These are phyloP conservation scores for Saprolegnia parasitica DNA, from an alignment of 352 stramenopile species.

Conservation along the genomic window DNA sequence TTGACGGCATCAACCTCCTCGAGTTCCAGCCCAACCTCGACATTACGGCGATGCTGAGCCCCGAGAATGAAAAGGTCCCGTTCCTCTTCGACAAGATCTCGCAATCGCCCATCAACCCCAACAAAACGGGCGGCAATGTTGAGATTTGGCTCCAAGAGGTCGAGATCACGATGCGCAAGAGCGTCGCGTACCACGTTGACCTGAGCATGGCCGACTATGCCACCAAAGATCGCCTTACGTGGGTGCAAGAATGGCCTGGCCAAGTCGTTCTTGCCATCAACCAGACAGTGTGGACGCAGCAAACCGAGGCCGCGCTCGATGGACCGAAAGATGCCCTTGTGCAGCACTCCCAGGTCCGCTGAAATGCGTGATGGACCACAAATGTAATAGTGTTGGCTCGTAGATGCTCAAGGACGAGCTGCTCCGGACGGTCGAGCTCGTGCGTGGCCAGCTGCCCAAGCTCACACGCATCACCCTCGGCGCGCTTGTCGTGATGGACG, in stretches of 20 bases:
- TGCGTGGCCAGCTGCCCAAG: constrained; percentile 91
- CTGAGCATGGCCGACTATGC: constrained; percentile 81
- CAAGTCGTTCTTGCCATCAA: constrained; percentile 91
- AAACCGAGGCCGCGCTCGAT: constrained; percentile 69
- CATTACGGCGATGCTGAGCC: constrained; percentile 88
- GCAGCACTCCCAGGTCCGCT: constrained; percentile 45
- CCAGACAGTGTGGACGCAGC: constrained; percentile 87
- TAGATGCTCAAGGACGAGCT: constrained; percentile 68
- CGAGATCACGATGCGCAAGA: constrained; percentile 84
- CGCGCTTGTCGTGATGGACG: constrained; percentile 93
- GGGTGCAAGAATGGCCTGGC: constrained; percentile 90
- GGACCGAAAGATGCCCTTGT: constrained; percentile 41
- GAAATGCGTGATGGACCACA: constrained; percentile 17
- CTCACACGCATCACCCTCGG: constrained; percentile 87
- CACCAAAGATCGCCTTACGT: constrained; percentile 82
- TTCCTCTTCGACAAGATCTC: constrained; percentile 86
- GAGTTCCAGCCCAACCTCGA: constrained; percentile 91
- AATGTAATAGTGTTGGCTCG: background rate
- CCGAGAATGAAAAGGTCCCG: constrained; percentile 82
- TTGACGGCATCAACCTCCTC: constrained; percentile 89
- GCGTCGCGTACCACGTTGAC: constrained; percentile 74
- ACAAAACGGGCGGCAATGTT: constrained; percentile 91
- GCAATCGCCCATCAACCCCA: constrained; percentile 90
- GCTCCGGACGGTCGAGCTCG: constrained; percentile 86
- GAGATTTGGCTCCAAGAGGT: constrained; percentile 84